phyloP scores from a whole-genome alignment of 2,329 filamentous ascomycete genomes.

The Paraconiothyrium brasiliense region DNA sequence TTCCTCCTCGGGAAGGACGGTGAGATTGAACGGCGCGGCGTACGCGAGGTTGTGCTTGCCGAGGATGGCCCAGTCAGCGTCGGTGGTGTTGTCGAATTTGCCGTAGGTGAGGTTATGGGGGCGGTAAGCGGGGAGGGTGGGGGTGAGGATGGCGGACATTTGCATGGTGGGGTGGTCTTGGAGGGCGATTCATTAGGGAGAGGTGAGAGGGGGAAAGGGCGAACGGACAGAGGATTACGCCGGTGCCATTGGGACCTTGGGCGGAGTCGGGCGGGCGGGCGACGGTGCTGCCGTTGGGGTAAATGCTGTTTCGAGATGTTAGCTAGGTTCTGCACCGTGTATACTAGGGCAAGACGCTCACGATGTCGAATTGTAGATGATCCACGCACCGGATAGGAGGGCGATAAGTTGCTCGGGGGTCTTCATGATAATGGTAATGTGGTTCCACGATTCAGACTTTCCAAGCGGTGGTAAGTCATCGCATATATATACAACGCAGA shows the following conservation, averaged over 20 bases:
- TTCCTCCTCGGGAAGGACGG: conserved; percentile 1
- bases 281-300: conserved; percentile 8
- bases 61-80: conserved; percentile 16
- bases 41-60: conserved; percentile 21
- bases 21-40: conserved; percentile 6
- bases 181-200: neutral
- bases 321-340: too few species aligned
- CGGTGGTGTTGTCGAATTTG: conserved; percentile 13
- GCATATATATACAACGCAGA: neutral
- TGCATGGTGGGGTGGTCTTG: conserved; percentile 6
- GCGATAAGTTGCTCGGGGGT: conserved; percentile 4
- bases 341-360: neutral
- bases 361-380: conserved; percentile 3
- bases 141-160: conserved; percentile 16
- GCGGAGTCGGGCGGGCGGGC: neutral
- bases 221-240: neutral
- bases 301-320: conserved; percentile 4
- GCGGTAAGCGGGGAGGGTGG: conserved; percentile 6
- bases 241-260: conserved; percentile 12
- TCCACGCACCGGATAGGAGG: conserved; percentile 6
- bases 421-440: conserved; percentile 13
- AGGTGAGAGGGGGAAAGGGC: neutral
- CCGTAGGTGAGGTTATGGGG: conserved; percentile 2
- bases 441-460: neutral
- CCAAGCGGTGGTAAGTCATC: neutral